Percentiles rank a stretch among this genome's conserved stretches.
phyloP scores from a whole-genome alignment of 192 early-diverging fungal genomes.

The Rhizophagus sp. region DNA sequence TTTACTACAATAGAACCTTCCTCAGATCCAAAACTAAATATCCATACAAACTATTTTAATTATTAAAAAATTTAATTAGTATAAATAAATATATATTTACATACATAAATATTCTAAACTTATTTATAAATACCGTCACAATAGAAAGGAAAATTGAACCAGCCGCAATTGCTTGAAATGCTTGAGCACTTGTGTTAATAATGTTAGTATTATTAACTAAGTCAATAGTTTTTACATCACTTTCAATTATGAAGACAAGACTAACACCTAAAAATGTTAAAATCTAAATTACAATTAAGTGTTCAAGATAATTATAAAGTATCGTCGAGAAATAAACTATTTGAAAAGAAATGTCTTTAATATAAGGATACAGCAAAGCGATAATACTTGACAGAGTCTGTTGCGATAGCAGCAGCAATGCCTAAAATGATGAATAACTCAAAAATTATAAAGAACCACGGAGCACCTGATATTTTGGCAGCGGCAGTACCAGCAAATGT shows the following conservation, averaged over 20 bases:
- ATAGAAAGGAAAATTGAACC: slow-evolving; percentile 43
- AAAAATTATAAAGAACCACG: slow-evolving; percentile 49
- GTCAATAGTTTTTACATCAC: neutral
- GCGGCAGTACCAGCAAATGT: slow-evolving; percentile 40
- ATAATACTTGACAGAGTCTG: slow-evolving; percentile 37
- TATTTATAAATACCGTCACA: slow-evolving; percentile 35
- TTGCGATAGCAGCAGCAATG: slow-evolving; percentile 33
- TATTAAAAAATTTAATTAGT: neutral
- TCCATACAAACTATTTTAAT: slow-evolving; percentile 20
- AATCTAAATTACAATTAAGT: slow-evolving; percentile 28
- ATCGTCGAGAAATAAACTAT: neutral
- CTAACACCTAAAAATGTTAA: slow-evolving; percentile 36
- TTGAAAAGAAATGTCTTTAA: neutral
- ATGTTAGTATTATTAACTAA: neutral
- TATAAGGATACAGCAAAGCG: slow-evolving; percentile 35
- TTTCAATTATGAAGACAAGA: slow-evolving; percentile 12
- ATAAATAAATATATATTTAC: slow-evolving; percentile 9
- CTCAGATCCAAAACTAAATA: slow-evolving; percentile 14
- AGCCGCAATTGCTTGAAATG: slow-evolving; percentile 33
- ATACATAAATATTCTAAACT: neutral
- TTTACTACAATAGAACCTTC: slow-evolving; percentile 4
- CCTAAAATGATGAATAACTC: slow-evolving; percentile 44
- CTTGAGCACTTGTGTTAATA: neutral
- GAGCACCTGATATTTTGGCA: slow-evolving; percentile 1
- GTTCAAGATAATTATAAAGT: slow-evolving; percentile 10